Conservation (phyloP, 2,329 filamentous ascomycete species). For the Fusarium tanahbumbuense region DNA sequence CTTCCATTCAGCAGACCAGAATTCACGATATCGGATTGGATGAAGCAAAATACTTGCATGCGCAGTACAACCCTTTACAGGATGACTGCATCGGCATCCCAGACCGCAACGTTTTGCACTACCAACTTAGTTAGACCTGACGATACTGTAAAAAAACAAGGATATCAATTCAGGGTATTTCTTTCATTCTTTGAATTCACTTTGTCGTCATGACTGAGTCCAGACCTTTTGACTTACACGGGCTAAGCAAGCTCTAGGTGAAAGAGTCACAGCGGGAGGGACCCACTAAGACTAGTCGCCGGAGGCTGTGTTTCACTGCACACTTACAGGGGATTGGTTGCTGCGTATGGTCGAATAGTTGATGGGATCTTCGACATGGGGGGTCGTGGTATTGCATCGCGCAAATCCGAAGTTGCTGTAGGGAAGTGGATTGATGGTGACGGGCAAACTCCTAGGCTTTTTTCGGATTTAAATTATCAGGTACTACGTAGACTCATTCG, state of each 20-base stretch:
- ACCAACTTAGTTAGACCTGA: not conserved
- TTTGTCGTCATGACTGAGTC: constrained; percentile 15
- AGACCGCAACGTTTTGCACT: not conserved
- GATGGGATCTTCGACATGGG: not conserved
- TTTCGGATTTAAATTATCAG: not conserved
- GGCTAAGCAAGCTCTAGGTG: not conserved
- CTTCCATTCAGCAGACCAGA: constrained; percentile 1
- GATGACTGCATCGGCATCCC: constrained; percentile 23
- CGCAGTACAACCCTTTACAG: constrained; percentile 9
- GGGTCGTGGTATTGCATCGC: constrained; percentile 14
- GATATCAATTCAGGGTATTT: not conserved
- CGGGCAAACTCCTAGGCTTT: constrained; percentile 33
- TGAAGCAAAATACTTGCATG: constrained; percentile 1
- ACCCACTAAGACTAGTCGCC: not conserved
- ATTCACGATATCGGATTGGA: constrained; percentile 9
- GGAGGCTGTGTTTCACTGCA: constrained; percentile 25
- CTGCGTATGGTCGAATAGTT: not conserved
- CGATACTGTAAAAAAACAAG: not conserved
- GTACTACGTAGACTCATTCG: not conserved
- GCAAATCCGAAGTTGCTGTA: constrained; percentile 14
- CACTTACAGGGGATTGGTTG: constrained; percentile 11
- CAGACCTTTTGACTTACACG: not conserved
- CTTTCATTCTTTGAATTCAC: not conserved
- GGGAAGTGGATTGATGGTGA: not conserved
- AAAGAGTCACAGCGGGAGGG: constrained; percentile 28